These are phyloP conservation scores for Beauveria varroae DNA, from an alignment of 2,329 filamentous ascomycete species.

Conservation along the genomic window DNA sequence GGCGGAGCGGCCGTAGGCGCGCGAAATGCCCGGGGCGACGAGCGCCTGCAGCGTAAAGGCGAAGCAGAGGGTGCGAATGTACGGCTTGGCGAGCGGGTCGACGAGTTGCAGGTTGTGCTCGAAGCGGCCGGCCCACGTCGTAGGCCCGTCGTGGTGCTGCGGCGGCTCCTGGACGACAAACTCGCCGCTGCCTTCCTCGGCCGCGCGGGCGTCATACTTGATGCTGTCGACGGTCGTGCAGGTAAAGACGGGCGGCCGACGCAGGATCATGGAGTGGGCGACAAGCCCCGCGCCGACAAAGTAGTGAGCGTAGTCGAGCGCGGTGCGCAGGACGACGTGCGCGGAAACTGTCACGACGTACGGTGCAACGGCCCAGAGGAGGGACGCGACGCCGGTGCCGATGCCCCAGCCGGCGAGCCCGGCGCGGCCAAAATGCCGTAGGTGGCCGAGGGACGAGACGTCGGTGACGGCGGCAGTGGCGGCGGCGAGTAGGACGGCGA, in stretches of 20 bases:
- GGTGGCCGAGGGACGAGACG: constrained; percentile 24
- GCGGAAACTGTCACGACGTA: constrained; percentile 23
- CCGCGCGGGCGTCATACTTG: constrained; percentile 8
- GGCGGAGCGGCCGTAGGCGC: constrained; percentile 18
- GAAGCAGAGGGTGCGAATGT: constrained; percentile 21
- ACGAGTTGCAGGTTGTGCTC: constrained; percentile 14
- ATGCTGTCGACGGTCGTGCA: constrained; percentile 16
- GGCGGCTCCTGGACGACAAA: constrained; percentile 8
- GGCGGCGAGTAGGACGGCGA: constrained; percentile 23
- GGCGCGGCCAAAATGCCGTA: constrained; percentile 22
- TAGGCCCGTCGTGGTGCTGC: neutral
- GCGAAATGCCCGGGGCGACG: constrained; percentile 22
- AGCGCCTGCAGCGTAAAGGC: constrained; percentile 19
- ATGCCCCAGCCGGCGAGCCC: constrained; percentile 29
- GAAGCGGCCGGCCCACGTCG: neutral
- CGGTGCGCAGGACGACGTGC: constrained; percentile 20
- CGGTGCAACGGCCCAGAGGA: constrained; percentile 22
- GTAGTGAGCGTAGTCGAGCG: constrained; percentile 21
- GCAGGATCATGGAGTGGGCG: constrained; percentile 23
- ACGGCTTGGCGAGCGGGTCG: constrained; percentile 16
- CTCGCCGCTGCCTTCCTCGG: constrained; percentile 10
- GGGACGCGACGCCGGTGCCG: constrained; percentile 23
- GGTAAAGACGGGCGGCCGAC: constrained; percentile 16
- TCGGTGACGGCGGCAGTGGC: constrained; percentile 23
- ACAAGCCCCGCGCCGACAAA: constrained; percentile 21